phyloP scores from a whole-genome alignment of 768 basidiomycete species.

The Paxillus rubicundulus region DNA sequence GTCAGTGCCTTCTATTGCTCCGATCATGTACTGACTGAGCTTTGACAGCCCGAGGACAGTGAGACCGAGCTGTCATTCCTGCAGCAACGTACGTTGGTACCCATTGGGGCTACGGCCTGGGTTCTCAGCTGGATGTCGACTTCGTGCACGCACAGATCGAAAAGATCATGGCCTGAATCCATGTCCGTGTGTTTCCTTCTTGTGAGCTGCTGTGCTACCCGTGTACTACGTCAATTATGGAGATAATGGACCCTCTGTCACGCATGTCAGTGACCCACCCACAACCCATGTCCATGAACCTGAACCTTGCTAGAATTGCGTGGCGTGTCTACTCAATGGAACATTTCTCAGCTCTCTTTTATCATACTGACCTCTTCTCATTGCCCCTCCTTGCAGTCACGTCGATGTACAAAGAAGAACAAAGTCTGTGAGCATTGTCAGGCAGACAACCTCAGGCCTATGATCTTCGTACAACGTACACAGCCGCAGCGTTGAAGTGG shows the following conservation, averaged over 20 bases:
- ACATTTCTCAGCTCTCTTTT: not conserved
- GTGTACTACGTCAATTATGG: not conserved
- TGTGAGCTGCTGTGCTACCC: not conserved
- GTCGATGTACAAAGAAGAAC: constrained; percentile 5
- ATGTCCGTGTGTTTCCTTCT: not conserved
- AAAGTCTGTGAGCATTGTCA: not conserved
- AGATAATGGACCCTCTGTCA: not conserved
- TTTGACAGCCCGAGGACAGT: constrained; percentile 49
- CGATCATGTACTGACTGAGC: not conserved
- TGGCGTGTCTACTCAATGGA: not conserved
- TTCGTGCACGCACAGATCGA: constrained; percentile 10
- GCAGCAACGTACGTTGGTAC: constrained; percentile 41
- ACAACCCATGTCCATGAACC: not conserved
- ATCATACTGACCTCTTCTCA: not conserved
- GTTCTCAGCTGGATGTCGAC: constrained; percentile 5
- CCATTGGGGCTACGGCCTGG: constrained; percentile 26
- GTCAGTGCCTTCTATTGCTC: constrained; percentile 23
- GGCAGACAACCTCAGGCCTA: not conserved
- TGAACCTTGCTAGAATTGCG: not conserved
- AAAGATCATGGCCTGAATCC: constrained; percentile 13
- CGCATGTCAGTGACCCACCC: not conserved
- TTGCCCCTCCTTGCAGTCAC: not conserved
- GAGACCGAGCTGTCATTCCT: constrained; percentile 42
- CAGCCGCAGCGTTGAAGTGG: not conserved
- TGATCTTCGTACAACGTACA: not conserved